Evolutionary conservation across 1,284 basidiomycete genomes (phyloP).

Genomic region (Tetrapyrgos nigripes): DNA sequence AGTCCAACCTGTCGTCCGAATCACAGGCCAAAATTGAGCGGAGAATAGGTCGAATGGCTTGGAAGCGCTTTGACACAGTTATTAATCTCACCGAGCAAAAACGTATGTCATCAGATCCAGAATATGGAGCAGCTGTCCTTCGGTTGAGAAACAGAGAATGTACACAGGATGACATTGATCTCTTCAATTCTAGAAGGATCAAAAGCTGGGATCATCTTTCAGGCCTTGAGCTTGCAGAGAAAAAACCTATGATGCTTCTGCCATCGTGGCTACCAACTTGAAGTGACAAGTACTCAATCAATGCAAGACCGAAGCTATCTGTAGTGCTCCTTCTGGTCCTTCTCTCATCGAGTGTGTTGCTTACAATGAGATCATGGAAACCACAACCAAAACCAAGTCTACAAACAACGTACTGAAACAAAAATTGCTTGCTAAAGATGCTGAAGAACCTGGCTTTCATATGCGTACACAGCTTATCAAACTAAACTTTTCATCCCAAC

Average conservation of each 20-base stretch:
- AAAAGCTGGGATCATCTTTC: no score
- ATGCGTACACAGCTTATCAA: conserved; percentile 11
- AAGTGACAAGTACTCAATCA: conserved; percentile 24
- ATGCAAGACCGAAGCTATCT: conserved; percentile 16
- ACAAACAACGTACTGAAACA: no score
- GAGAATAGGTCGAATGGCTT: conserved; percentile 2
- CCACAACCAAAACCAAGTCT: no score
- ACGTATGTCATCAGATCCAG: conserved; percentile 1
- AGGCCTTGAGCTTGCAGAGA: background rate
- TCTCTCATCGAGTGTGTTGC: no score
- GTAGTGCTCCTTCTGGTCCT: no score
- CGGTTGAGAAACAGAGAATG: background rate
- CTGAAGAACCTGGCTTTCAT: no score
- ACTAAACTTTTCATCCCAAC: background rate
- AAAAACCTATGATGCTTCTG: background rate
- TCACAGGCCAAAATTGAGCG: background rate
- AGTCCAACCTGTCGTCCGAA: background rate
- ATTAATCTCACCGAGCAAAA: conserved; percentile 1
- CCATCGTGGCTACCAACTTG: conserved; percentile 21
- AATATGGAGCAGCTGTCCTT: conserved; percentile 2
- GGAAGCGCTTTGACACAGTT: conserved; percentile 7
- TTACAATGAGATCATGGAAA: no score
- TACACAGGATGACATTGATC: background rate
- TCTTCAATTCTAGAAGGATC: no score
- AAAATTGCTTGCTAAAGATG: no score